Evolutionary conservation across 768 basidiomycete species (phyloP), one percentile per base, ranked within the genome.

Genomic region (Termitomyces sp.): DNA sequence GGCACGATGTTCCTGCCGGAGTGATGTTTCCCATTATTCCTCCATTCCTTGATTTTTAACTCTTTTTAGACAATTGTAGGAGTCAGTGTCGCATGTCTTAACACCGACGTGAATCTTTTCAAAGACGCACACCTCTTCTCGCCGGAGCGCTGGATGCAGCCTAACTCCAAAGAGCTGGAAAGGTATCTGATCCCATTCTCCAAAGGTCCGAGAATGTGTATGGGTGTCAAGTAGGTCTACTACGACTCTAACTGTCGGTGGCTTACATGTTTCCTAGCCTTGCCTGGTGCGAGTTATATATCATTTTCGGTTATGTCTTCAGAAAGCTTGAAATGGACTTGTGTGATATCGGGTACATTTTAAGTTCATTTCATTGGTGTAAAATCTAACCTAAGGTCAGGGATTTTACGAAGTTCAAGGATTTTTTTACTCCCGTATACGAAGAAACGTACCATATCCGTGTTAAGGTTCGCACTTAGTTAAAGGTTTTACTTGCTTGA

Each of bases 91-190:
- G 72, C 69, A 5, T 69, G 70, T 52, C 65, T 80, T 49, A 77
- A 78, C 61, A 64, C 71, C 20, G 71, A 76, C 55, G 57, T 67
- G 2, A 60, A 55, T n/a, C 34, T 79, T 22, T 80, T 75, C 60
- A 70, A 68, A 18, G 64, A 75, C 10, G 76, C 79, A 2, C 62
- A 70, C 13, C 61, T 42, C 9, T 80, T 80, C 58, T 60, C 57
- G 9, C 77, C 78, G 1, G 77, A 77, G 48, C 67, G 80, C 28
- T 81, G 78, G 78, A 66, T 78, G 9, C 62, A 69, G 7, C 61
- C 67, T 1, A 61, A 69, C 47, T 68, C 69, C 15, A 65, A 61
- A 47, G 58, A 65, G 9, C 67, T 78, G 18, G 73, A 75, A 26
- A 65, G 66, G 12, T 72, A 75, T 59, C 59, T 81, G 20, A 71